A percentile compares a stretch with the other conserved stretches of the same genome.
Evolutionary conservation across 176 grass and related monocot species (phyloP).

Genomic region (Bromus sterilis): DNA sequence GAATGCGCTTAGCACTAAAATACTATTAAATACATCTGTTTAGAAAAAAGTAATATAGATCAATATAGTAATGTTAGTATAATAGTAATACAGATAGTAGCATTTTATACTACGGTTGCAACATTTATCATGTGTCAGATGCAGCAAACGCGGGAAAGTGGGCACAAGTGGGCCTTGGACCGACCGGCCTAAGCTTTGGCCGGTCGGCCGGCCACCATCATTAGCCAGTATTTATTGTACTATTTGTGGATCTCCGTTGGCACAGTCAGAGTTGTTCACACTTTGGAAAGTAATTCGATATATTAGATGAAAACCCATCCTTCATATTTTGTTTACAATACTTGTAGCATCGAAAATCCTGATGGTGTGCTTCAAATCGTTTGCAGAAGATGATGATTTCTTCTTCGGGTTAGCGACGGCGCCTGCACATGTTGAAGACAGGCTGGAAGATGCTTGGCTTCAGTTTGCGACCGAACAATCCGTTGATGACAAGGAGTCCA

Average conservation of each 20-base stretch:
- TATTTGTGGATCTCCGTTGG: neutral
- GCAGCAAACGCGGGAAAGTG: no score
- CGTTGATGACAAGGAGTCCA: neutral
- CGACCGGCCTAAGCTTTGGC: no score
- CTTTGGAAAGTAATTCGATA: neutral
- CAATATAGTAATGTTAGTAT: no score
- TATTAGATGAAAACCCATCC: neutral
- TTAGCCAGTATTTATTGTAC: no score
- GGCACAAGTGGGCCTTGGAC: no score
- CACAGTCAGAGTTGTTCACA: neutral
- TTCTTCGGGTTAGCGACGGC: constrained; percentile 92
- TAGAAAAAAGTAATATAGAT: no score
- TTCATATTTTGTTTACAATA: neutral
- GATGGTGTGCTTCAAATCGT: neutral
- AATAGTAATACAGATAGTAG: no score
- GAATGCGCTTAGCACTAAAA: no score
- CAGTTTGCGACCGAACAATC: constrained; percentile 57
- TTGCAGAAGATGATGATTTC: constrained; percentile 50
- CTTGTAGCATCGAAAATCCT: neutral
- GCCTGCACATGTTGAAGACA: constrained; percentile 86
- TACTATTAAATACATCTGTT: no score
- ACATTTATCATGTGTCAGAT: no score
- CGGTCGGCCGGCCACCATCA: no score
- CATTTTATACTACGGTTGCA: no score
- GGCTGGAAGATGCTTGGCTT: constrained; percentile 80